Evolutionary conservation across 306 rosid genomes (phyloP).

Genomic region (Acacia melanoxylon): DNA sequence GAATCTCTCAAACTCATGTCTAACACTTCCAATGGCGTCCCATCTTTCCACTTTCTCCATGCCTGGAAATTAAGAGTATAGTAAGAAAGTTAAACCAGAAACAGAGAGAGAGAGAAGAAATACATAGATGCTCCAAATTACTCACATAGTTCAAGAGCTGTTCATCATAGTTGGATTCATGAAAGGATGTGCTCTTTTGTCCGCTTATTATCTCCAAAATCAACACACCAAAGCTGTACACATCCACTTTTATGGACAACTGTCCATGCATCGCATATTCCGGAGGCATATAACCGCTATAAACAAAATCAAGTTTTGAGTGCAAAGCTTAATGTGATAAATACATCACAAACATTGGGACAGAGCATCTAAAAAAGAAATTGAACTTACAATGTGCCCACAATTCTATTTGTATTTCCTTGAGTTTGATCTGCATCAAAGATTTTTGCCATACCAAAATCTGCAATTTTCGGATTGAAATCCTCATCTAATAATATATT

Average conservation of each 20-base stretch:
- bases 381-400: constrained; percentile 50
- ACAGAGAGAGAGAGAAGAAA: background rate
- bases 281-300: constrained; percentile 47
- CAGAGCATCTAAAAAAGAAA: background rate
- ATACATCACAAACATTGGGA: background rate
- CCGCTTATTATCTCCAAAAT: constrained; percentile 47
- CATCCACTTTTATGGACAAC: constrained; percentile 35
- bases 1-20: constrained; percentile 39
- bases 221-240: constrained; percentile 45
- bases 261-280: constrained; percentile 45
- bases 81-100: background rate
- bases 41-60: constrained; percentile 51
- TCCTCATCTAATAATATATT: constrained; percentile 45
- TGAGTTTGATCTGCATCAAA: constrained; percentile 38
- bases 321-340: background rate
- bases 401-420: constrained; percentile 42
- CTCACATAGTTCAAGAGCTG: constrained; percentile 44
- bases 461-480: constrained; percentile 48
- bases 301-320: background rate
- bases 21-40: constrained; percentile 35
- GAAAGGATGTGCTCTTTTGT: constrained; percentile 32
- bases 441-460: constrained; percentile 50
- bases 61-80: constrained; percentile 29
- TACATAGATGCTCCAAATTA: background rate
- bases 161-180: constrained; percentile 21